Conservation (phyloP, 2,329 filamentous ascomycete species). For the Colletotrichum sp. region DNA sequence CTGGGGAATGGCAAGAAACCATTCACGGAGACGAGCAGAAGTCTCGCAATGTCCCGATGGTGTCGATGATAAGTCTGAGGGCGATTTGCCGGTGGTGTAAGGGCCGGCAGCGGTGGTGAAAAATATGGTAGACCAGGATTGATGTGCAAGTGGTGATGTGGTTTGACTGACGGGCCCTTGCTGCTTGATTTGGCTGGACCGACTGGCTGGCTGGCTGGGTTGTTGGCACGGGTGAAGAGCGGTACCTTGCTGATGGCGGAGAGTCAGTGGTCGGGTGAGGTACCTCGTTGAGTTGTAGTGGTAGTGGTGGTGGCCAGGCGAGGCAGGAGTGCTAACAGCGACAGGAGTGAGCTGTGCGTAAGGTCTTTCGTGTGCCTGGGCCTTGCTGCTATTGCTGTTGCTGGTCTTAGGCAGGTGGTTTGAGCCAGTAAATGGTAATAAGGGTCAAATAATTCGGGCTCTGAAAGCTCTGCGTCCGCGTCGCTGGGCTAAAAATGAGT, state of each 20-base stretch:
- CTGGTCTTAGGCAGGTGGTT: neutral
- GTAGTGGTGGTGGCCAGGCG: neutral
- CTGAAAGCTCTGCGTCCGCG: neutral
- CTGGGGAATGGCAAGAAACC: neutral
- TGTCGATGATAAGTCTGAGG: neutral
- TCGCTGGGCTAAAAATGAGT: neutral
- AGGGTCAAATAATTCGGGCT: neutral
- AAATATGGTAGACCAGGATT: constrained; percentile 12
- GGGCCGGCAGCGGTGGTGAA: neutral
- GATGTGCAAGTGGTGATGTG: constrained; percentile 21
- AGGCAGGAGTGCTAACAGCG: neutral
- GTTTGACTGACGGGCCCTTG: constrained; percentile 9
- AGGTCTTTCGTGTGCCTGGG: neutral
- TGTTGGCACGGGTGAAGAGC: neutral
- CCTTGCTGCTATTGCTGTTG: neutral
- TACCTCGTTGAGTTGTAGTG: neutral
- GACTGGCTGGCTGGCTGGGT: neutral
- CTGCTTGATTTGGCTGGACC: neutral
- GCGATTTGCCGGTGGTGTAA: neutral
- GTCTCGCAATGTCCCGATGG: neutral
- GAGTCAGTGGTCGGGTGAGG: neutral
- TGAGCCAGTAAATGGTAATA: neutral
- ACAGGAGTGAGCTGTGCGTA: neutral
- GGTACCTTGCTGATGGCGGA: neutral
- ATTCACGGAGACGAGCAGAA: neutral